Evolutionary conservation across 169 alveolate genomes (phyloP).

Genomic region (Plasmodium coatneyi): DNA sequence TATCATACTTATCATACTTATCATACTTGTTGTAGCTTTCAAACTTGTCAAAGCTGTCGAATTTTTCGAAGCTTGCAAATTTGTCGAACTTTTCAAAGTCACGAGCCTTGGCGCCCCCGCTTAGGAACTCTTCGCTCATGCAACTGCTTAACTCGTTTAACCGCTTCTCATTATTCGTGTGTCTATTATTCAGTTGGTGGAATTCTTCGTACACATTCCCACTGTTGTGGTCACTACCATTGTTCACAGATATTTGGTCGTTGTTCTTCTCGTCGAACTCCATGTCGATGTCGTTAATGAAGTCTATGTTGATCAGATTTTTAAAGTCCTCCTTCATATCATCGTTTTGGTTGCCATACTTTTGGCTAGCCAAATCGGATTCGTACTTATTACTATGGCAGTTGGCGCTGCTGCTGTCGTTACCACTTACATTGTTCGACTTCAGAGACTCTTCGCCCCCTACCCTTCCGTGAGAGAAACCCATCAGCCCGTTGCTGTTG

Average conservation of each 20-base stretch:
- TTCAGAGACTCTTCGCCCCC: background rate
- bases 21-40: background rate
- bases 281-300: slow-evolving; percentile 64
- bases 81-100: slow-evolving; percentile 6
- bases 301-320: slow-evolving; percentile 60
- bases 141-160: background rate
- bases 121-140: slow-evolving; percentile 18
- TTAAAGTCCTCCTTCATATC: slow-evolving; percentile 59
- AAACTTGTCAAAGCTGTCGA: background rate
- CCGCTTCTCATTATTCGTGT: background rate
- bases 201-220: background rate
- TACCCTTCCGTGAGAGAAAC: background rate
- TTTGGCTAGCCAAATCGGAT: slow-evolving; percentile 12
- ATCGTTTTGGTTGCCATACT: slow-evolving; percentile 38
- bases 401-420: background rate
- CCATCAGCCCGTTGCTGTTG: background rate
- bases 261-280: slow-evolving; percentile 46
- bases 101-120: background rate
- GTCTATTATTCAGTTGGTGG: background rate
- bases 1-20: background rate
- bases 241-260: background rate
- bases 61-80: too few relatives aligned
- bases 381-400: background rate
- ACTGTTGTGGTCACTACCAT: background rate
- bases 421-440: background rate